phyloP scores from a whole-genome alignment of 768 basidiomycete species.

The Termitomyces sp. region DNA sequence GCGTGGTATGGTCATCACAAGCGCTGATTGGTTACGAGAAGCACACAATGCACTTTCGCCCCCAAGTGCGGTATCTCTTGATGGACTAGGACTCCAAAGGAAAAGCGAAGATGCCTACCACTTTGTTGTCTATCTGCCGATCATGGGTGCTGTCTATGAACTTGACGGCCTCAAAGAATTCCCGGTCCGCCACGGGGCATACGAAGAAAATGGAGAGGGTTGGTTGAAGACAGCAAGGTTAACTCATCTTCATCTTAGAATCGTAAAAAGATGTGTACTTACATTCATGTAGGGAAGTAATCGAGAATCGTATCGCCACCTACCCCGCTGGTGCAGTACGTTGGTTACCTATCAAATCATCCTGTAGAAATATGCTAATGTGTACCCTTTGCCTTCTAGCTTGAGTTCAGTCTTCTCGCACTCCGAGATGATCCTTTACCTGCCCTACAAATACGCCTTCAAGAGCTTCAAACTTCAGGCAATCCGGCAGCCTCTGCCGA shows the following conservation, averaged over 20 bases:
- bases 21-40: constrained; percentile 72
- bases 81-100: constrained; percentile 70
- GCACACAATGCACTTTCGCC: constrained; percentile 94
- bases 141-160: constrained; percentile 83
- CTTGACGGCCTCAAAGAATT: constrained; percentile 82
- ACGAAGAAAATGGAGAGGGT: constrained; percentile 62
- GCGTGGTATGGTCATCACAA: constrained; percentile 76
- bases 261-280: constrained; percentile 16
- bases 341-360: constrained; percentile 7
- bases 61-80: constrained; percentile 81
- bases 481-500: constrained; percentile 43
- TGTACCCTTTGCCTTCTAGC: constrained; percentile 32
- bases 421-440: constrained; percentile 81
- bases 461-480: constrained; percentile 38
- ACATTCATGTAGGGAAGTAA: constrained; percentile 54
- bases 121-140: constrained; percentile 90
- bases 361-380: constrained; percentile 2
- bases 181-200: constrained; percentile 79
- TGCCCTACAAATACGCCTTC: constrained; percentile 53
- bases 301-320: constrained; percentile 84
- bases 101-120: constrained; percentile 86
- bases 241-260: constrained; percentile 11
- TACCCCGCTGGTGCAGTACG: constrained; percentile 87
- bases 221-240: constrained; percentile 84
- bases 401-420: constrained; percentile 90